Base-by-base conservation (phyloP, 805 yeast genomes). In the Clavispora fructus region DNA sequence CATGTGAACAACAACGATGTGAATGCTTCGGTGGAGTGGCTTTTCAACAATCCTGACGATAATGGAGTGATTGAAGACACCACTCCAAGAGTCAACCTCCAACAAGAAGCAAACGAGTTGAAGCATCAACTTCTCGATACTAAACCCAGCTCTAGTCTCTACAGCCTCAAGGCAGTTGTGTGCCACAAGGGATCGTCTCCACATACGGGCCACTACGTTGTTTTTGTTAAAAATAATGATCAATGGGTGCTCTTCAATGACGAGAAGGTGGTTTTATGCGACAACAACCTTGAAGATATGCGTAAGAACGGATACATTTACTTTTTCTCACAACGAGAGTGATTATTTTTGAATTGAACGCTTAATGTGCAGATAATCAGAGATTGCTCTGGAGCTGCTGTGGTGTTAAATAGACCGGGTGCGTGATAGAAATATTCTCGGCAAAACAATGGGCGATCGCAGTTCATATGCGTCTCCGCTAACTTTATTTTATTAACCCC, bases 191-290 rank as follows among this genome's bases (percentile, higher is more conserved):
- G 97, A 7, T 73, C 81, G 2, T 85, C 95, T 11, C 85, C 88
- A 1, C 96, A 91, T 54, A 87, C 96, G 0, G 97, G 97, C 0
- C 97, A 90, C 62, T 90, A 90, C 63, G 97, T 91, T 35, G 87
- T 83, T 1, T 90, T 85, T 57, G 70, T 87, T 29, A 76, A 72
- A 46, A 46, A 64, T 2, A 56, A 70, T 7, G 75, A 70, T 1
- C 67, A 71, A 44, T 89, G 96, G 96, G 83, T 85, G 2, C 68
- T 90, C 38, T 91, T 81, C 67, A 90, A 90, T 60, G 97, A 90
- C 60, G 97, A 90, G 56, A 89, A 88, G 63, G 95, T 90, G 3
- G 92, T 85, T 8, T 57, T 70, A 10, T 77, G 80, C 31, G 78
- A 73, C 17, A 66, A 62, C 11, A 65, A 61, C 43, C 42, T 75